Conservation (phyloP, 1,284 basidiomycete species). For the Rhodotorula sp. region DNA sequence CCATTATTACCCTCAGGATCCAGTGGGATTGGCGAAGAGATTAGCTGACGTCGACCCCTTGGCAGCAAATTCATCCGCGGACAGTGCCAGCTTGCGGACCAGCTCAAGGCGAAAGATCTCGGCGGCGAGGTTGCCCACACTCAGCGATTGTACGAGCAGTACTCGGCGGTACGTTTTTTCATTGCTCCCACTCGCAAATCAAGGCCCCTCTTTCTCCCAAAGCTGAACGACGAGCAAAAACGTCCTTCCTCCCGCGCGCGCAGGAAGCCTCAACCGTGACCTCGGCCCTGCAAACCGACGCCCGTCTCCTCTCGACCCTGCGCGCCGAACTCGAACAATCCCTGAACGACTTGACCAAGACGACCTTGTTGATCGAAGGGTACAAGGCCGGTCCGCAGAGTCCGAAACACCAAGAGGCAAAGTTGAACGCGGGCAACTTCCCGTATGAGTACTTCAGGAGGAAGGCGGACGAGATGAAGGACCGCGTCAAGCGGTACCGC, state of each 20-base stretch:
- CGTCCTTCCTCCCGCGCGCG: neutral
- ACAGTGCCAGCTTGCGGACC: conserved; percentile 70
- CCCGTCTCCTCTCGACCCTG: conserved; percentile 29
- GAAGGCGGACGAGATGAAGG: conserved; percentile 66
- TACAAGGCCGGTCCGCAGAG: conserved; percentile 54
- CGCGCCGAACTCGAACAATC: conserved; percentile 33
- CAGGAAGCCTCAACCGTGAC: conserved; percentile 36
- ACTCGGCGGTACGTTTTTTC: conserved; percentile 60
- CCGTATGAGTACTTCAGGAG: conserved; percentile 78
- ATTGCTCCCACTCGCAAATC: neutral
- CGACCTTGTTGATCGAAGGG: conserved; percentile 65
- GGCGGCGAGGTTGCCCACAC: conserved; percentile 71
- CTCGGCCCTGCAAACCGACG: conserved; percentile 24
- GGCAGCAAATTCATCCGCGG: conserved; percentile 68
- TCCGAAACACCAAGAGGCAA: conserved; percentile 67
- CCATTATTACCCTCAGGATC: conserved; percentile 1
- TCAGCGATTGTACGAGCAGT: conserved; percentile 61
- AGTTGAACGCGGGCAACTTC: conserved; percentile 69
- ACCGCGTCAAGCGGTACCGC: conserved; percentile 70
- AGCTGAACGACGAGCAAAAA: neutral
- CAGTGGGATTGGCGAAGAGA: neutral
- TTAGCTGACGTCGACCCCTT: no score
- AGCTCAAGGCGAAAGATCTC: conserved; percentile 68
- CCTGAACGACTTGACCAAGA: conserved; percentile 57
- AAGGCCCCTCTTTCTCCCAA: neutral